Percentiles rank a stretch among this genome's conserved stretches.
These are phyloP conservation scores for Linderniella brevidens DNA, from an alignment of 257 asterid genomes.

Conservation along the genomic window DNA sequence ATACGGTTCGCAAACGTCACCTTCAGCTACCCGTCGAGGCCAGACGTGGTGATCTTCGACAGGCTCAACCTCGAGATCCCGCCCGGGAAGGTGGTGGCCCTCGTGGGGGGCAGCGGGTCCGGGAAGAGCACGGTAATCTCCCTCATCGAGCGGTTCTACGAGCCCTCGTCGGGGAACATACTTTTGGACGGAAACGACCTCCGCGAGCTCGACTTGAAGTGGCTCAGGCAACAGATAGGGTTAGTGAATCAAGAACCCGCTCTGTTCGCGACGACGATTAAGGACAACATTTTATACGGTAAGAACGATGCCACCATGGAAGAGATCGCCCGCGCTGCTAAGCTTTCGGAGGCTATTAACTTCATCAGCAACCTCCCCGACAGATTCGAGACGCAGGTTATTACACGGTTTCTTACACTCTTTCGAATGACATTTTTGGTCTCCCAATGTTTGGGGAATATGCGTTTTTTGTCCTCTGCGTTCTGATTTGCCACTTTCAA, in stretches of 20 bases:
- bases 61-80: conserved; percentile 62
- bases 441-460: too few species aligned
- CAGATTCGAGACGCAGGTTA: conserved; percentile 83
- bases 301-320: conserved; percentile 59
- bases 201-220: conserved; percentile 54
- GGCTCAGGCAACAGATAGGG: conserved; percentile 82
- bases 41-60: conserved; percentile 53
- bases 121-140: conserved; percentile 95
- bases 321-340: conserved; percentile 65
- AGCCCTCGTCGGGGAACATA: conserved; percentile 51
- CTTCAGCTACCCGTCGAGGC: conserved; percentile 84
- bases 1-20: conserved; percentile 59
- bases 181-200: conserved; percentile 53
- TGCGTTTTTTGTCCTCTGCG: too few species aligned
- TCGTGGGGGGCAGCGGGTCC: conserved; percentile 96
- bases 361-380: conserved; percentile 81
- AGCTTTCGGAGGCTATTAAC: conserved; percentile 76
- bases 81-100: conserved; percentile 78
- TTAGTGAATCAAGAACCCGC: conserved; percentile 95
- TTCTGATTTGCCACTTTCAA: too few species aligned
- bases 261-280: conserved; percentile 74
- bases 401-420: background rate
- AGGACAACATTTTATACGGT: conserved; percentile 76
- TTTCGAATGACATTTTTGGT: too few species aligned
- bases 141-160: conserved; percentile 84